These are phyloP conservation scores for Cunninghamia lanceolata DNA, from an alignment of 75 land plant species.

Conservation along the genomic window DNA sequence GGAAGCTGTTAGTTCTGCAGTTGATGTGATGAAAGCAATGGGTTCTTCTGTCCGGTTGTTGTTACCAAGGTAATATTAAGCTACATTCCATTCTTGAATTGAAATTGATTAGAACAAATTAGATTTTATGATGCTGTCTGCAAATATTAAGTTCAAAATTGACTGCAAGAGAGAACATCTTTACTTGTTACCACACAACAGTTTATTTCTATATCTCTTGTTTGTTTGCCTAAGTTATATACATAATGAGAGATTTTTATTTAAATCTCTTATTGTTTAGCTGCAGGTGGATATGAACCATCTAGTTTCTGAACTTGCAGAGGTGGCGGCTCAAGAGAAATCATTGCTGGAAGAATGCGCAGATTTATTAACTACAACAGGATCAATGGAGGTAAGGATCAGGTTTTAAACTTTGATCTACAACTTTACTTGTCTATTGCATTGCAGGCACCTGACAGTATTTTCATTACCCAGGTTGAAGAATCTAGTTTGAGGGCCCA, in stretches of 20 bases:
- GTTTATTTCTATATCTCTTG: not conserved
- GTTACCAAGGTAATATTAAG: conserved; percentile 61
- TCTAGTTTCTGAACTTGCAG: conserved; percentile 67
- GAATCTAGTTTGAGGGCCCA: conserved; percentile 45
- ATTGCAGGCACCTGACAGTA: not conserved
- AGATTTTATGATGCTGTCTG: not conserved
- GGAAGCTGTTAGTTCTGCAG: conserved; percentile 82
- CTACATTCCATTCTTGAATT: not conserved
- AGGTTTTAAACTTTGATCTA: not conserved
- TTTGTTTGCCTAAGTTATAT: not conserved
- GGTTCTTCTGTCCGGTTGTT: conserved; percentile 61
- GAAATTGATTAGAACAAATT: not conserved
- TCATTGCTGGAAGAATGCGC: conserved; percentile 74
- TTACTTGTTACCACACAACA: not conserved
- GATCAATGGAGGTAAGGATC: conserved; percentile 73
- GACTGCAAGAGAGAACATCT: not conserved
- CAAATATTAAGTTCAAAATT: not conserved
- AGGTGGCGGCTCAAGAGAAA: conserved; percentile 62
- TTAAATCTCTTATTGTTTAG: not conserved
- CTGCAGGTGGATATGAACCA: conserved; percentile 59
- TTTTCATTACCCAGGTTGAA: conserved; percentile 22
- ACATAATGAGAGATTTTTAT: not conserved
- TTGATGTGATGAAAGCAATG: conserved; percentile 85
- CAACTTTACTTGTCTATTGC: not conserved
- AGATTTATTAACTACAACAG: conserved; percentile 52